These are phyloP conservation scores for Hexamita inflata DNA, from an alignment of 208 protist genomes.

Conservation along the genomic window DNA sequence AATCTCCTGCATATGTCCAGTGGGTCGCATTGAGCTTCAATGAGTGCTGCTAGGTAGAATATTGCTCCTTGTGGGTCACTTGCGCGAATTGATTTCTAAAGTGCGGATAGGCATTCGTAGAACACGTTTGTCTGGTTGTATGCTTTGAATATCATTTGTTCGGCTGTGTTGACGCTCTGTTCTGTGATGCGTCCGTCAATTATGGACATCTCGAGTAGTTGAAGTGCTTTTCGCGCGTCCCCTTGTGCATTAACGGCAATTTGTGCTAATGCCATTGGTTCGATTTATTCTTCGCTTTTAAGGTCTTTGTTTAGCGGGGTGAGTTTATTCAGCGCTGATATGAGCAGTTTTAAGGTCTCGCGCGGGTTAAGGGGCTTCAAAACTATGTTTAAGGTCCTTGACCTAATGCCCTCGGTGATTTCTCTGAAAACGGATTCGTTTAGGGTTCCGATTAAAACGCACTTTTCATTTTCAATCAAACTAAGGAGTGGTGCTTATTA, in stretches of 20 bases:
- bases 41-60: constrained; percentile 1
- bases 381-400: not conserved
- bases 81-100: constrained; percentile 8
- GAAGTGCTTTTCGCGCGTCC: constrained; percentile 4
- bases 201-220: not conserved
- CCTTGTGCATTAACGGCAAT: not conserved
- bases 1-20: not conserved
- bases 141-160: not conserved
- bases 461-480: not conserved
- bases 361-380: not conserved
- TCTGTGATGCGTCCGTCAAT: not conserved
- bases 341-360: not conserved
- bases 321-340: not conserved
- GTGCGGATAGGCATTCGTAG: not conserved
- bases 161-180: not conserved
- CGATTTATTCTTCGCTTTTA: not conserved
- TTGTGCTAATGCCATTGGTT: not conserved
- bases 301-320: not conserved
- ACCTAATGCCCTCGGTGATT: not conserved
- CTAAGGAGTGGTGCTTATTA: not conserved
- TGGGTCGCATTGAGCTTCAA: not conserved
- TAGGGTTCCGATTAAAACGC: not conserved
- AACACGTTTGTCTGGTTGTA: not conserved
- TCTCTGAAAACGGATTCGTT: not conserved
- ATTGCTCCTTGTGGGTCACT: constrained; percentile 12